These are phyloP conservation scores for Chalaropsis thielavioides DNA, from an alignment of 2,329 filamentous ascomycete genomes.

Conservation along the genomic window DNA sequence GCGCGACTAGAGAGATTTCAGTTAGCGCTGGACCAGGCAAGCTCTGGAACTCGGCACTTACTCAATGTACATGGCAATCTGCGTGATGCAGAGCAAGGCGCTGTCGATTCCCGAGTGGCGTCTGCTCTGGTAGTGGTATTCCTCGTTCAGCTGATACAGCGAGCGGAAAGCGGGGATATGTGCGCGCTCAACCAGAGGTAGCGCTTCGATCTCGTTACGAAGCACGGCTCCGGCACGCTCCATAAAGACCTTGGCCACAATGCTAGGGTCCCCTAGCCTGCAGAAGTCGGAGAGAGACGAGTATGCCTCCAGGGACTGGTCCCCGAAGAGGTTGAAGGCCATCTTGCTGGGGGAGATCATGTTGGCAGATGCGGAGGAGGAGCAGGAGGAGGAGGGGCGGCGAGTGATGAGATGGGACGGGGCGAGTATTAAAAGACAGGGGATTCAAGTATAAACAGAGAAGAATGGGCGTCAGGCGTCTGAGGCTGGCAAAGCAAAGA, in stretches of 20 bases:
- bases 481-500: background rate
- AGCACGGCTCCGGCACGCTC: slow-evolving; percentile 43
- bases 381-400: background rate
- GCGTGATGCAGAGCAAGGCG: slow-evolving; percentile 48
- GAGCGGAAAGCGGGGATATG: slow-evolving; percentile 48
- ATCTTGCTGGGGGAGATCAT: slow-evolving; percentile 25
- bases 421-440: background rate
- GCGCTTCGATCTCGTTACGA: slow-evolving; percentile 42
- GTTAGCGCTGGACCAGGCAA: background rate
- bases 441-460: background rate
- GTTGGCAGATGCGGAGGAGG: background rate
- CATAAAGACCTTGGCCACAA: slow-evolving; percentile 47
- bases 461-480: background rate
- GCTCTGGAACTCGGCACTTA: slow-evolving; percentile 27
- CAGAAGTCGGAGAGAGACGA: slow-evolving; percentile 43
- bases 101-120: slow-evolving; percentile 51
- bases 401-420: too few relatives aligned
- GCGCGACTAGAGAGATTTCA: slow-evolving; percentile 27
- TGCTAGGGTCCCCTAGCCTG: slow-evolving; percentile 31
- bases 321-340: slow-evolving; percentile 51
- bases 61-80: slow-evolving; percentile 56
- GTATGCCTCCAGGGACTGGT: slow-evolving; percentile 56
- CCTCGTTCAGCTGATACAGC: slow-evolving; percentile 49
- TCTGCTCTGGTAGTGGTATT: slow-evolving; percentile 41
- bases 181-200: slow-evolving; percentile 42